Evolutionary conservation across 176 grass and related monocot genomes (phyloP), one percentile per base, ranked within the genome.

Genomic region (Oryza officinalis): DNA sequence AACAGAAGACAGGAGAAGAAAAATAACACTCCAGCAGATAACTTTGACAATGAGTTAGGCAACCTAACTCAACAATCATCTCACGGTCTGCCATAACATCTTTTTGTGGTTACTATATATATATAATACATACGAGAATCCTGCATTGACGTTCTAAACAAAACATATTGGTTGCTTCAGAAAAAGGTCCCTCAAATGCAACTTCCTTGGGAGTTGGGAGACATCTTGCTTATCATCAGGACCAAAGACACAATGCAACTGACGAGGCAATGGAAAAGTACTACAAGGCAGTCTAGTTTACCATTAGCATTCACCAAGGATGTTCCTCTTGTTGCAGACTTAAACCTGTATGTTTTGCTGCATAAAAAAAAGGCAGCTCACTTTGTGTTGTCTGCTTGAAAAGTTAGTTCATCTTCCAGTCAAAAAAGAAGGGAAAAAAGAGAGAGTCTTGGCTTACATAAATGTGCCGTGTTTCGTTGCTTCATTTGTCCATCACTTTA

Each of bases 61-160:
- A 81, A 40, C 82, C 77, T 57, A 89, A 81, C 83, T 70, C 32
- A 66, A 72, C 80, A 14, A 77, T 65, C 83, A 9, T 10, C 65
- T 72, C 72, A 66, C 88, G 59, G 57, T 89, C 33, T 82, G 86
- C 72, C 15, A 65, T 31, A 27, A 14, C 65, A 66, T 71, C 26
- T 77, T 81, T 63, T 74, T 32, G 7, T 20, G 12, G 20, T 54
- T 23, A 71, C 14, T 18, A 23, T 26, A 7, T 22, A 15, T 6
- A 57, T 14, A n/a, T n/a, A 57, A 57, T 20, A n/a, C 52, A 57
- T 18, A 65, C 25, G 13, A 12, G 8, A 5, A 20, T 67, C 45
- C 5, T 20, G 71, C 83, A 52, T 85, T 76, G 87, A 81, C 83
- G 47, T 81, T 26, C 78, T 38, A 44, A 65, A 30, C 65, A 40